phyloP scores from a whole-genome alignment of 495 filamentous ascomycete genomes.

The Pseudotulostoma volvatum region DNA sequence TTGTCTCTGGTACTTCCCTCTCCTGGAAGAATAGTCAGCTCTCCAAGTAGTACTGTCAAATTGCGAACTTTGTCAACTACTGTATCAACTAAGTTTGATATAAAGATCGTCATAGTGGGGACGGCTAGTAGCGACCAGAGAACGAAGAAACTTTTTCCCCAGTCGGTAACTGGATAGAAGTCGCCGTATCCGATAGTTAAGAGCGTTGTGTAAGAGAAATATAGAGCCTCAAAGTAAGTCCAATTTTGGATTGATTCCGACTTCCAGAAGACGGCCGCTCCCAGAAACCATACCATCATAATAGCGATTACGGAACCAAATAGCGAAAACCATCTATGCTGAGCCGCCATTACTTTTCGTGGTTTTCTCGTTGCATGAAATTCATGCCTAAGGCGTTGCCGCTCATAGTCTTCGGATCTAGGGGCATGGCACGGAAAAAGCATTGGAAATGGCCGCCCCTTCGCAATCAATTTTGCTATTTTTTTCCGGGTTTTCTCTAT shows the following conservation, averaged over 20 bases:
- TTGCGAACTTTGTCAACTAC: constrained; percentile 57
- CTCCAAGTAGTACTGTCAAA: constrained; percentile 50
- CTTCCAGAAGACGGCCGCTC: constrained; percentile 53
- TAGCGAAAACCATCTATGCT: constrained; percentile 52
- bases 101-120: constrained; percentile 68
- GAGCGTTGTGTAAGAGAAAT: constrained; percentile 64
- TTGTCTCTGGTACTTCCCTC: constrained; percentile 24
- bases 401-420: constrained; percentile 22
- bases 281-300: constrained; percentile 62
- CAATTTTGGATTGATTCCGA: constrained; percentile 38
- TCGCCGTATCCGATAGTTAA: constrained; percentile 84
- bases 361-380: constrained; percentile 68
- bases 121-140: constrained; percentile 53
- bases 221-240: constrained; percentile 68
- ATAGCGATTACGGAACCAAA: constrained; percentile 45
- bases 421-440: constrained; percentile 3
- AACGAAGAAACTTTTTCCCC: constrained; percentile 58
- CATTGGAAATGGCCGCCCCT: constrained; percentile 4
- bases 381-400: constrained; percentile 48
- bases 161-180: constrained; percentile 48
- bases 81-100: constrained; percentile 55
- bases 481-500: constrained; percentile 49
- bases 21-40: constrained; percentile 60
- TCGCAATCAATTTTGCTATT: constrained; percentile 25
- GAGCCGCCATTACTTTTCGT: constrained; percentile 37